A percentile compares a stretch with the other conserved stretches of the same genome.
These are phyloP conservation scores for Alectoria sarmentosa DNA, from an alignment of 495 filamentous ascomycete species.

Conservation along the genomic window DNA sequence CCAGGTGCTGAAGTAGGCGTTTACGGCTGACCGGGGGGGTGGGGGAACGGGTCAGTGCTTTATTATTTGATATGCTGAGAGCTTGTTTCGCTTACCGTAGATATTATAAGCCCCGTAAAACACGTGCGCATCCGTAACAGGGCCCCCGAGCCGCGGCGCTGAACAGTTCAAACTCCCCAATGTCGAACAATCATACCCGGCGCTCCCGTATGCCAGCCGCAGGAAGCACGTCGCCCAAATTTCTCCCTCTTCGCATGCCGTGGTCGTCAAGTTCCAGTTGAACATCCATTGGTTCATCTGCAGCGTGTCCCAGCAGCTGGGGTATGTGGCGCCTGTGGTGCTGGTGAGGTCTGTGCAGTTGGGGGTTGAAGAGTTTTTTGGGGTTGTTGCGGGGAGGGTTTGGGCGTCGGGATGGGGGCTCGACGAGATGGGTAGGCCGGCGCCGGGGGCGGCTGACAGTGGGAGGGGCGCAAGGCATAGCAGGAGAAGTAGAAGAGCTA, in stretches of 20 bases:
- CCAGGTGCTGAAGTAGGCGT: background rate
- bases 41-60: background rate
- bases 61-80: too few relatives aligned
- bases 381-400: background rate
- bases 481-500: background rate
- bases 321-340: background rate
- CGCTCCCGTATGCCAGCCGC: constrained; percentile 1
- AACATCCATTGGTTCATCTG: background rate
- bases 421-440: background rate
- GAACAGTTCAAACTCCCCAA: background rate
- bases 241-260: background rate
- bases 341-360: background rate
- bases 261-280: background rate
- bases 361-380: background rate
- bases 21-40: background rate
- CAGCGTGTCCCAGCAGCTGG: background rate
- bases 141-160: background rate
- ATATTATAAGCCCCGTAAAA: constrained; percentile 6
- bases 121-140: background rate
- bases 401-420: background rate
- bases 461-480: background rate
- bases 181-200: background rate
- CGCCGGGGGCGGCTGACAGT: background rate
- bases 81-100: background rate
- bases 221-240: constrained; percentile 6